A percentile compares a stretch with the other conserved stretches of the same genome.
phyloP scores from a whole-genome alignment of 2,329 filamentous ascomycete genomes.

The Nemania sp. region DNA sequence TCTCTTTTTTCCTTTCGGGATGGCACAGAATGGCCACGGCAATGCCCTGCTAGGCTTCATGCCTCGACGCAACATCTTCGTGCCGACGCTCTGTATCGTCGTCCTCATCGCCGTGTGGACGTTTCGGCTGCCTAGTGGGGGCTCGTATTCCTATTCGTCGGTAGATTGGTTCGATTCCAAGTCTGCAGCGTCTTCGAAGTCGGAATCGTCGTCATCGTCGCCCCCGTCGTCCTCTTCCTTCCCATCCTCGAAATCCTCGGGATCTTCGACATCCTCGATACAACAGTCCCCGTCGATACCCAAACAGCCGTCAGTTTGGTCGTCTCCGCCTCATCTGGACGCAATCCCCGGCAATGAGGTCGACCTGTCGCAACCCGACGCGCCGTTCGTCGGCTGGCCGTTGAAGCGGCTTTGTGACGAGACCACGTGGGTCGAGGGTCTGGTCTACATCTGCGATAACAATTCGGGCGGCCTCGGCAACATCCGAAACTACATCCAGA shows the following conservation, averaged over 20 bases:
- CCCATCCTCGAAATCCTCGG: not conserved
- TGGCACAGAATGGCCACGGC: conserved; percentile 36
- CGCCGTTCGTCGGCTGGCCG: conserved; percentile 51
- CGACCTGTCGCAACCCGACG: conserved; percentile 45
- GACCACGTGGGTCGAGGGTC: conserved; percentile 45
- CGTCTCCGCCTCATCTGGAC: conserved; percentile 8
- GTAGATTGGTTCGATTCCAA: conserved; percentile 32
- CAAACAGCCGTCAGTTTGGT: not conserved
- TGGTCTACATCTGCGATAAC: conserved; percentile 54
- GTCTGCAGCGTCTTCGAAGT: no score
- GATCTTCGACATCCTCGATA: not conserved
- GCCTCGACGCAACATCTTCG: conserved; percentile 38
- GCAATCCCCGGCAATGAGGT: conserved; percentile 28
- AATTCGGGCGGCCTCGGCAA: conserved; percentile 56
- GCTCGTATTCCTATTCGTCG: conserved; percentile 18
- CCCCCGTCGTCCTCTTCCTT: conserved; percentile 7
- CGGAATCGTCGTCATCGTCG: conserved; percentile 9
- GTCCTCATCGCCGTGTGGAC: conserved; percentile 38
- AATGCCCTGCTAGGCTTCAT: conserved; percentile 36
- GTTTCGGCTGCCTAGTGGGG: conserved; percentile 29
- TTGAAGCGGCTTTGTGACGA: conserved; percentile 49
- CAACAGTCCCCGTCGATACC: not conserved
- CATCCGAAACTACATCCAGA: conserved; percentile 55
- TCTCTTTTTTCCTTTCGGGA: conserved; percentile 17
- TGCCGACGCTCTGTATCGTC: conserved; percentile 36